These are phyloP conservation scores for Cucumis sativus DNA, from an alignment of 306 rosid species.

Conservation along the genomic window DNA sequence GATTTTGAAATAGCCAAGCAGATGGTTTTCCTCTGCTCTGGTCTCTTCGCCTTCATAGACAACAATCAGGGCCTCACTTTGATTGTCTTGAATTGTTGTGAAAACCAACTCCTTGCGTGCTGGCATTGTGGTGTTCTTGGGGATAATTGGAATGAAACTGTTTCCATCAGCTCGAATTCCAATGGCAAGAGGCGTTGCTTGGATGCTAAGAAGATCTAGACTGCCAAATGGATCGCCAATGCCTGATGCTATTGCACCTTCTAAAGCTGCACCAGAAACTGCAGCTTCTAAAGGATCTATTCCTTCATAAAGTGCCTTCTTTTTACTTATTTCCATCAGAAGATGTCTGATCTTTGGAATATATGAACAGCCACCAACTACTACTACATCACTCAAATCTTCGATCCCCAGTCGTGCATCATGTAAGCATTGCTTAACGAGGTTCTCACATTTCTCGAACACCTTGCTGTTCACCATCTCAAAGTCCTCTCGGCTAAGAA, in stretches of 20 bases:
- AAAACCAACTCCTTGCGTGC: conserved; percentile 54
- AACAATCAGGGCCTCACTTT: conserved; percentile 53
- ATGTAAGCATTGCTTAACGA: conserved; percentile 49
- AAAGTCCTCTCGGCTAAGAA: conserved; percentile 43
- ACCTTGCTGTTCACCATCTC: conserved; percentile 56
- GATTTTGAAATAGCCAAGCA: conserved; percentile 73
- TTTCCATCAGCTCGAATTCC: conserved; percentile 73
- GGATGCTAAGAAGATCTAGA: conserved; percentile 68
- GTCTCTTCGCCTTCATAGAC: conserved; percentile 71
- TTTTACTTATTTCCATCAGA: conserved; percentile 25
- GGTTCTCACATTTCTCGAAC: conserved; percentile 53
- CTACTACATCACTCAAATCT: conserved; percentile 53
- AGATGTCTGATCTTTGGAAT: conserved; percentile 58
- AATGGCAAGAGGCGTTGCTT: conserved; percentile 63
- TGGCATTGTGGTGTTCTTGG: conserved; percentile 64
- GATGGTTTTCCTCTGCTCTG: conserved; percentile 47
- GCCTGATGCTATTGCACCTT: conserved; percentile 84
- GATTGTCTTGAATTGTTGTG: conserved; percentile 63
- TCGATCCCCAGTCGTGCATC: conserved; percentile 52
- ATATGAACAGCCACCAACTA: conserved; percentile 70
- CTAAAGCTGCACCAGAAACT: conserved; percentile 71
- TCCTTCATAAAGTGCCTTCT: conserved; percentile 38
- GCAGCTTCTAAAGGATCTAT: conserved; percentile 75
- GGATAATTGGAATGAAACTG: conserved; percentile 49
- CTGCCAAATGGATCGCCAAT: conserved; percentile 62